Evolutionary conservation across 1,284 basidiomycete genomes (phyloP).

Genomic region (Microstroma glucosiphilum): DNA sequence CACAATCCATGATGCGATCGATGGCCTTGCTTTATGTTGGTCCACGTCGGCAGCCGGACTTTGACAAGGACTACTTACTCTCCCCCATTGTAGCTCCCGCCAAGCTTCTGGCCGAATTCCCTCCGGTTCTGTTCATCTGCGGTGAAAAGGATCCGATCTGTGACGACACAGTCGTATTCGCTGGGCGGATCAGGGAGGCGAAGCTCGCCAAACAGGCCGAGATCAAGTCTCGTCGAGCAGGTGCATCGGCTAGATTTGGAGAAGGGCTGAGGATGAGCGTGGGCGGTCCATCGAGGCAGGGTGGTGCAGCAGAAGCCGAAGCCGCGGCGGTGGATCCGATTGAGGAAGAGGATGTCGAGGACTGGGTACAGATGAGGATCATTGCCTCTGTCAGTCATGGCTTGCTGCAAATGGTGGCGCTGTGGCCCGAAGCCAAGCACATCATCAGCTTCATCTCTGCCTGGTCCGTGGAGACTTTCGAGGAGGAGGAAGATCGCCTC

Average conservation of each 20-base stretch:
- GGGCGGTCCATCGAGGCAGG: conserved; percentile 51
- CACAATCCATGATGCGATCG: conserved; percentile 66
- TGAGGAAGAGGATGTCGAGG: conserved; percentile 70
- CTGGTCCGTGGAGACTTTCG: conserved; percentile 81
- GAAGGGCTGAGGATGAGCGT: conserved; percentile 56
- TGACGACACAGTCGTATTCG: conserved; percentile 66
- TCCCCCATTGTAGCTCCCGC: conserved; percentile 85
- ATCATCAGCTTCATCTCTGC: conserved; percentile 84
- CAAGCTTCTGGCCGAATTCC: conserved; percentile 79
- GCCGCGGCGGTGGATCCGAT: conserved; percentile 51
- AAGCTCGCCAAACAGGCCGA: conserved; percentile 65
- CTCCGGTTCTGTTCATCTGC: conserved; percentile 66
- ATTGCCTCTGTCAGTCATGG: conserved; percentile 50
- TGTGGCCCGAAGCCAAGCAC: conserved; percentile 74
- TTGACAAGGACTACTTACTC: conserved; percentile 86
- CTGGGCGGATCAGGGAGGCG: conserved; percentile 83
- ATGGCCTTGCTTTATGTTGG: conserved; percentile 98
- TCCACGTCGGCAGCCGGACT: conserved; percentile 82
- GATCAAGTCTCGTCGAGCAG: conserved; percentile 46
- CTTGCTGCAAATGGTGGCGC: conserved; percentile 69
- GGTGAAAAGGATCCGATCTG: conserved; percentile 90
- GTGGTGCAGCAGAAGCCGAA: background rate
- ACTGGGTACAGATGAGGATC: conserved; percentile 81
- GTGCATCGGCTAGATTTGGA: conserved; percentile 49
- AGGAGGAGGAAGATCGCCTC: conserved; percentile 33